A percentile compares a stretch with the other conserved stretches of the same genome.
phyloP scores from a whole-genome alignment of 2,329 filamentous ascomycete species.

The Colletotrichum endophyticum region DNA sequence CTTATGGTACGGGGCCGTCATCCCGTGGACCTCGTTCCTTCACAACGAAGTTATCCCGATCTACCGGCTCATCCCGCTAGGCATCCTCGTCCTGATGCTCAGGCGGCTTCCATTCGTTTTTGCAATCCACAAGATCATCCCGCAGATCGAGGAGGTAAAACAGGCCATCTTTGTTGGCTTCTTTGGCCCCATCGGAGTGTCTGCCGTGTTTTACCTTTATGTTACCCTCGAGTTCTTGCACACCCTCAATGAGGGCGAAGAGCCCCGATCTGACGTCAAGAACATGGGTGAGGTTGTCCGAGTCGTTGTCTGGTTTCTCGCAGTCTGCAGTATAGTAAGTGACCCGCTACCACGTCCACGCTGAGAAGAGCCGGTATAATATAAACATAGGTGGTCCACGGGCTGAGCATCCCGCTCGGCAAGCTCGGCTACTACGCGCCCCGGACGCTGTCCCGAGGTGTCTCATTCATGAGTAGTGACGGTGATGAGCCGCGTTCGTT shows the following conservation, averaged over 20 bases:
- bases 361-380: constrained; percentile 12
- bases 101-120: constrained; percentile 80
- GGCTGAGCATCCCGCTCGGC: constrained; percentile 78
- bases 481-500: constrained; percentile 28
- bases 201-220: constrained; percentile 89
- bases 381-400: constrained; percentile 70
- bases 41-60: constrained; percentile 73
- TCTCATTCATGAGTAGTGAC: constrained; percentile 22
- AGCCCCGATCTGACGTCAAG: constrained; percentile 68
- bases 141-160: constrained; percentile 74
- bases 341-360: background rate
- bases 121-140: constrained; percentile 75
- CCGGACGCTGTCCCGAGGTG: constrained; percentile 55
- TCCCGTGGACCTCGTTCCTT: constrained; percentile 77
- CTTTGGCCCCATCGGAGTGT: constrained; percentile 91
- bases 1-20: constrained; percentile 88
- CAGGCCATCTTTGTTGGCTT: constrained; percentile 90
- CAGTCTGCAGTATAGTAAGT: constrained; percentile 81
- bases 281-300: constrained; percentile 69
- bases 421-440: constrained; percentile 70
- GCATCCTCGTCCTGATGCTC: constrained; percentile 76
- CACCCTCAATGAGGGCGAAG: constrained; percentile 60
- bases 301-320: constrained; percentile 85
- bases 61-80: constrained; percentile 74
- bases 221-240: constrained; percentile 77